phyloP scores from a whole-genome alignment of 2,329 filamentous ascomycete species.

The Venturia aucupariae region DNA sequence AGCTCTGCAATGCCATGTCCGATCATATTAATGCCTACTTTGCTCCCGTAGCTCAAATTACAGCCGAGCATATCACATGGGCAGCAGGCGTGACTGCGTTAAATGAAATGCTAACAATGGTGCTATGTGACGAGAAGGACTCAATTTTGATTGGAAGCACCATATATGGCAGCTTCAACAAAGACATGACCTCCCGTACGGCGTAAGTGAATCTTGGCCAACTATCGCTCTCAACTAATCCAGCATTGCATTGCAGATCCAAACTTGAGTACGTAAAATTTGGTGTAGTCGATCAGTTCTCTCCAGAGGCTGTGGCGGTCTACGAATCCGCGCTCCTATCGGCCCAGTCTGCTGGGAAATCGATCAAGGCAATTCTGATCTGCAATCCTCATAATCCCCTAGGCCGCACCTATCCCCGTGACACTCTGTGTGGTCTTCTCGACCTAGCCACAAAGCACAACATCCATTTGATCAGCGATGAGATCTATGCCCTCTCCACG shows the following conservation, averaged over 20 bases:
- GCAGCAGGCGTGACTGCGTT: constrained; percentile 35
- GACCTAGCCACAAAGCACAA: constrained; percentile 23
- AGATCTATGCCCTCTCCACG: constrained; percentile 29
- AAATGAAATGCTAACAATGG: constrained; percentile 34
- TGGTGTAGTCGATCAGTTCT: constrained; percentile 30
- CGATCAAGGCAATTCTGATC: constrained; percentile 33
- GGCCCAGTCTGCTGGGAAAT: constrained; percentile 26
- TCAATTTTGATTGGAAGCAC: constrained; percentile 39
- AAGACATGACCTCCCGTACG: constrained; percentile 40
- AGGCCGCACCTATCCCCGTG: constrained; percentile 22
- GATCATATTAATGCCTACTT: constrained; percentile 34
- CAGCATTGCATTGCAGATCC: constrained; percentile 19
- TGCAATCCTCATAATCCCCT: constrained; percentile 39
- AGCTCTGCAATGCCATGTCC: constrained; percentile 33
- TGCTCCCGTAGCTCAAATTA: constrained; percentile 26
- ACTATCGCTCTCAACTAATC: not conserved
- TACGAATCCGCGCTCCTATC: constrained; percentile 31
- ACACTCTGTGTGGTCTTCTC: constrained; percentile 20
- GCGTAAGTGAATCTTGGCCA: constrained; percentile 17
- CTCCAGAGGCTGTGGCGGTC: constrained; percentile 22
- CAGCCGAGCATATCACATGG: constrained; percentile 30
- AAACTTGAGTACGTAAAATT: constrained; percentile 33
- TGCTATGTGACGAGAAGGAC: constrained; percentile 35
- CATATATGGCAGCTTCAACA: constrained; percentile 40
- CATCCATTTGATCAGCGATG: constrained; percentile 28